Evolutionary conservation across 2,329 filamentous ascomycete genomes (phyloP).

Genomic region (Aspergillus uvarum): DNA sequence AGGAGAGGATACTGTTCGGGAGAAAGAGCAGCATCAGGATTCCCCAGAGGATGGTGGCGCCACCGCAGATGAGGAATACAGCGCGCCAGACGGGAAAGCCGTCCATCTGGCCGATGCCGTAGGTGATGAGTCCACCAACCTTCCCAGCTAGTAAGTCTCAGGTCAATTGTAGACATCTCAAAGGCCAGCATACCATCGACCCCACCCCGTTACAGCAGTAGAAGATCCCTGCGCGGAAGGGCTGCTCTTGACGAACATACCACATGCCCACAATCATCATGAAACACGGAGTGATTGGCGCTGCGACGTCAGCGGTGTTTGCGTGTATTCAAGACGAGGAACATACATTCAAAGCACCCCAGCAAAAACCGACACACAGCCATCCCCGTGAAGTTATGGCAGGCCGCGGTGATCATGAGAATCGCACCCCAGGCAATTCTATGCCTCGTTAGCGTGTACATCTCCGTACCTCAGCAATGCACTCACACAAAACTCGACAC

Average conservation of each 20-base stretch:
- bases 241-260: conserved; percentile 50
- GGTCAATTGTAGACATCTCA: too few species aligned
- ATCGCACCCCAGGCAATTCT: conserved; percentile 46
- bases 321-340: background rate
- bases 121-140: conserved; percentile 28
- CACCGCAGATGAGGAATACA: conserved; percentile 49
- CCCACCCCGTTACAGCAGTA: conserved; percentile 45
- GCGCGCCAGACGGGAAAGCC: conserved; percentile 46
- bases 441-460: background rate
- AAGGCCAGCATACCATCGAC: conserved; percentile 25
- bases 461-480: too few species aligned
- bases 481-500: conserved; percentile 18
- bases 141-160: background rate
- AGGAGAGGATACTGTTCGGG: conserved; percentile 46
- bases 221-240: conserved; percentile 48
- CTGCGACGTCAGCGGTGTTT: conserved; percentile 16
- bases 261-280: conserved; percentile 55
- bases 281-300: conserved; percentile 50
- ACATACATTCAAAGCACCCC: conserved; percentile 44
- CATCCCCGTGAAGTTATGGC: conserved; percentile 44
- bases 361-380: conserved; percentile 49
- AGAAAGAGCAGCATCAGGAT: conserved; percentile 42
- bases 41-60: conserved; percentile 46
- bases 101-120: conserved; percentile 44
- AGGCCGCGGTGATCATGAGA: conserved; percentile 46